Conservation (phyloP, 805 yeast species). For the Zygosaccharomyces gambellarensis region DNA sequence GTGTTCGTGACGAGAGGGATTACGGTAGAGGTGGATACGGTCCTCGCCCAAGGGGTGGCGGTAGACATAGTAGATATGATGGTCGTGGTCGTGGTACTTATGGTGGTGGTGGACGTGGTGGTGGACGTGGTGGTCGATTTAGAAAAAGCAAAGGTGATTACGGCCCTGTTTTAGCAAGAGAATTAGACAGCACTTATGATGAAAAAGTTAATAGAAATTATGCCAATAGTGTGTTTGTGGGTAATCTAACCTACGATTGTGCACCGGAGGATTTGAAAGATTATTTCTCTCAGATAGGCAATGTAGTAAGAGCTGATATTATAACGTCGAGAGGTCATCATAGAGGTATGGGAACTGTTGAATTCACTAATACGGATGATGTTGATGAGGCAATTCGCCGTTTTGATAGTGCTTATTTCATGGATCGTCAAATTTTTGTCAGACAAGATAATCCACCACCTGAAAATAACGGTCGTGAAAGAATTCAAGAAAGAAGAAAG, state of each 20-base stretch:
- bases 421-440: constrained; percentile 77
- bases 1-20: constrained; percentile 22
- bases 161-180: constrained; percentile 17
- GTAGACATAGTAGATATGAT: constrained; percentile 31
- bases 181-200: constrained; percentile 27
- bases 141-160: constrained; percentile 21
- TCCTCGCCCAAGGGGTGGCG: constrained; percentile 30
- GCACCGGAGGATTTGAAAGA: constrained; percentile 55
- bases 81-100: constrained; percentile 32
- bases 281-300: constrained; percentile 53
- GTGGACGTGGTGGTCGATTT: constrained; percentile 24
- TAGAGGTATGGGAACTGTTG: constrained; percentile 88
- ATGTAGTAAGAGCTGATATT: constrained; percentile 73
- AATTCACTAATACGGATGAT: constrained; percentile 58
- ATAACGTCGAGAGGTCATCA: constrained; percentile 71
- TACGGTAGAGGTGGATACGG: constrained; percentile 40
- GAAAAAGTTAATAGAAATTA: constrained; percentile 50
- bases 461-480: constrained; percentile 28
- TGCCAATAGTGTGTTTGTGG: constrained; percentile 62
- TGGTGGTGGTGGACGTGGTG: constrained; percentile 27
- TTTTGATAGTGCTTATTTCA: constrained; percentile 57
- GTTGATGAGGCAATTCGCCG: constrained; percentile 66
- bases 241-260: constrained; percentile 63
- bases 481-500: constrained; percentile 14
- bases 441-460: constrained; percentile 89